Evolutionary conservation across 2,329 filamentous ascomycete species (phyloP).

Genomic region (Colletotrichum musae): DNA sequence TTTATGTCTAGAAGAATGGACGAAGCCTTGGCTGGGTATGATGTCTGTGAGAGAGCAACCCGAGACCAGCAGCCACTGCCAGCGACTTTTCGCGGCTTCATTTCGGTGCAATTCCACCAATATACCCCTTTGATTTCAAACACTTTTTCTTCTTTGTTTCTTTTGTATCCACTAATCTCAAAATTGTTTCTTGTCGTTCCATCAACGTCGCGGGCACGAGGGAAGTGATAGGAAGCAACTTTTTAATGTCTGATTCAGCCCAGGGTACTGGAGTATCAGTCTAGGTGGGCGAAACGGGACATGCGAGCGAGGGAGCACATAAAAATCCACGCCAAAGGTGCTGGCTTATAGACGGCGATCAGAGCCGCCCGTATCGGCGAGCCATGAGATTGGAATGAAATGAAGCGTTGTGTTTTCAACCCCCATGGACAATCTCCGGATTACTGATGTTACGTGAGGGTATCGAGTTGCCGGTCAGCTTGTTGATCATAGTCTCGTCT

Average conservation of each 20-base stretch:
- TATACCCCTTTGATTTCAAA: constrained; percentile 28
- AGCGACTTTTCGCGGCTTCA: neutral
- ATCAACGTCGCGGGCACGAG: constrained; percentile 6
- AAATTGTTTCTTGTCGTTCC: neutral
- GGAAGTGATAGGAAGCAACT: constrained; percentile 12
- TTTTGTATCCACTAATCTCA: too few relatives aligned
- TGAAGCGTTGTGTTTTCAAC: constrained; percentile 14
- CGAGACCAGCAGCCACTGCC: too few relatives aligned
- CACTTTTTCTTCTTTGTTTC: constrained; percentile 13
- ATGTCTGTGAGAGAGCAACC: neutral
- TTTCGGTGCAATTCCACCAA: constrained; percentile 22
- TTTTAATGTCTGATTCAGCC: constrained; percentile 24
- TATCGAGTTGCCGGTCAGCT: neutral
- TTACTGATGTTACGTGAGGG: neutral
- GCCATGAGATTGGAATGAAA: constrained; percentile 27
- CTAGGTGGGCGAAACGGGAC: neutral
- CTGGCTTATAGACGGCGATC: constrained; percentile 8
- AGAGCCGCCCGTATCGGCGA: constrained; percentile 4
- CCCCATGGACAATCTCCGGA: too few relatives aligned
- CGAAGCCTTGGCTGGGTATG: neutral
- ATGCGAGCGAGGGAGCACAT: neutral
- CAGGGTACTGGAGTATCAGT: constrained; percentile 5
- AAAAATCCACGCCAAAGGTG: neutral
- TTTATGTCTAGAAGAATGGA: neutral
- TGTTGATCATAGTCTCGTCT: too few relatives aligned